Base-by-base conservation (phyloP, 2,329 filamentous ascomycete species). In the Penicillium sp. region DNA sequence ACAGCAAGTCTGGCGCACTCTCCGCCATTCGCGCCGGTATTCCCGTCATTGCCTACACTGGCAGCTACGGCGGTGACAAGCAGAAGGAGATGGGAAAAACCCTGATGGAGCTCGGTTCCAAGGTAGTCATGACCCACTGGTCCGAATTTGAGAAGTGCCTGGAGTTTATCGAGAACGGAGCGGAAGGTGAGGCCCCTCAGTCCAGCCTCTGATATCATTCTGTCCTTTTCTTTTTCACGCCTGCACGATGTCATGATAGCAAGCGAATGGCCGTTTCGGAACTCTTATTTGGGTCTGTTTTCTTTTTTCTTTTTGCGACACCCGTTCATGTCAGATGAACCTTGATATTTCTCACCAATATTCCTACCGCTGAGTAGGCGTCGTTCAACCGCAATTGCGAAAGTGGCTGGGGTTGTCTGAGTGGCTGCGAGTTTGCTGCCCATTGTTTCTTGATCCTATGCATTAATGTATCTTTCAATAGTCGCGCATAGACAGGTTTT, bases 1-100 rank as follows among this genome's bases (percentile, higher is more conserved):
- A 95, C 75, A 88, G 84, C 76, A 88, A 87, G 78, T 89, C 84
- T 58, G 89, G 89, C 51, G 86, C 87, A 35, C 79, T 86, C 47
- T 88, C 86, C 55, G 85, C 83, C 48, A 82, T 84, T 61, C 79
- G 86, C 50, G 89, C 89, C 14, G 81, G 82, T 40, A 93, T 95
- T 63, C 85, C 81, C 52, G 82, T 86, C 53, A 82, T 95, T 59
- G 89, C 84, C 45, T 95, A 95, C 69, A 86, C 93, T 24, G 89
- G 89, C 29, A 85, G 85, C 47, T 93, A 91, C 69, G 70, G 74
- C 31, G 73, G 74, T 14, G 75, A 76, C 28, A 78, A 85, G 69
- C 73, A 78, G 70, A 73, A 77, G 39, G 78, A 84, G 69, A 87
- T 89, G 81, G 76, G 77, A 51, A 74, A 80, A 61, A 66, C 76